Evolutionary conservation across 202 grass and related monocot species (phyloP), one percentile per base, ranked within the genome.

Genomic region (Panicum virgatum): DNA sequence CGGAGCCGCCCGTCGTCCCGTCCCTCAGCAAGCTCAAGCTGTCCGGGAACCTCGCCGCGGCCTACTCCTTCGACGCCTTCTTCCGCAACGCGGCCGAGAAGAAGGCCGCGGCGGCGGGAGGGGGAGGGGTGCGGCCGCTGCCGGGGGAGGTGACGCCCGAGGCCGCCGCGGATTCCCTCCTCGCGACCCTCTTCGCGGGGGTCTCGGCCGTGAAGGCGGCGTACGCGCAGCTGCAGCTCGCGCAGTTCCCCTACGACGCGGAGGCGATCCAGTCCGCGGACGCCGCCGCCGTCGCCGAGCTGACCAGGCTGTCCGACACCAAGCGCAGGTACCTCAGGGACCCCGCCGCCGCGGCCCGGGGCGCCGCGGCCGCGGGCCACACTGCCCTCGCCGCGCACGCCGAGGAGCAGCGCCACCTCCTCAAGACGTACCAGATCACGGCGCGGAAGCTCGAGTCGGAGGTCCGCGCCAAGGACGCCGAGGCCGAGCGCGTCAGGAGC

Each of bases 401-500:
- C 27, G 90, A 92, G 88, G 94, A 97, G 86, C 94, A 92, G 86
- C 83, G 87, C 23, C 80, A 92, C 45, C 86, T 97, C 20, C 88
- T 92, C 82, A 92, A 84, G 85, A 97, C 94, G 5, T 97, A 94
- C 88, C 88, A 94, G 83, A 94, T 97, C 88, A 94, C 89, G 65
- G 70, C 86, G 75, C 78, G 84, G 10, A 97, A 97, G 88, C 86
- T 94, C 16, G 92, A 97, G 60, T 42, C 88, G 0, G 94, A 97
- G 42, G 61, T 87, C 60, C 82, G 85, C 3, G 18, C 40, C 45
- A 89, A 77, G 83, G 92, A 97, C 4, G 65, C 73, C 0, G 87
- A 92, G 44, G 9, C 90, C 20, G 87, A 72, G 9, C 79, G 69
- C 26, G 10, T 46, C 9, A 66, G 80, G 38, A 29, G 14, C 5